These are phyloP conservation scores for Halenospora varia DNA, from an alignment of 495 filamentous ascomycete species.

Conservation along the genomic window DNA sequence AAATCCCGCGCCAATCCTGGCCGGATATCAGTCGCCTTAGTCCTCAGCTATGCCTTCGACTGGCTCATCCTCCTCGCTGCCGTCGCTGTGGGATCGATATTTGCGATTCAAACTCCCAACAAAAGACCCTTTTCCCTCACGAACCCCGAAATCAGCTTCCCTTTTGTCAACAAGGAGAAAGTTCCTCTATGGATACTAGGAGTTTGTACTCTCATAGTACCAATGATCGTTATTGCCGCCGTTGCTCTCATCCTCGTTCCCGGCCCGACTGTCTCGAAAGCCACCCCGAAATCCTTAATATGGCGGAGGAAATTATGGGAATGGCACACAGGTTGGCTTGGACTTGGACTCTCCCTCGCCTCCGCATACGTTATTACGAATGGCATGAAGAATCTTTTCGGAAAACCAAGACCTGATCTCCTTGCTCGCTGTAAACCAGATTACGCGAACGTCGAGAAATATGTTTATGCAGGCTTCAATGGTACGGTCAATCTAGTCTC, in stretches of 20 bases:
- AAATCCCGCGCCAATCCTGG: conserved; percentile 10
- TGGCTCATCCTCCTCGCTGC: conserved; percentile 58
- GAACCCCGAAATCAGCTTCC: conserved; percentile 60
- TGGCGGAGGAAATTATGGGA: conserved; percentile 80
- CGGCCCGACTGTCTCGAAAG: conserved; percentile 60
- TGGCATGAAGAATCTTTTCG: conserved; percentile 80
- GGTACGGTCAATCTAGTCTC: conserved; percentile 50
- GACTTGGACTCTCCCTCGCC: conserved; percentile 62
- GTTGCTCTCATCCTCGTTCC: conserved; percentile 67
- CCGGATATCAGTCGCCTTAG: conserved; percentile 18
- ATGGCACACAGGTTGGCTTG: conserved; percentile 74
- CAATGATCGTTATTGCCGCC: conserved; percentile 61
- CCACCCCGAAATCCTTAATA: conserved; percentile 57
- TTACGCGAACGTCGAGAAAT: conserved; percentile 34
- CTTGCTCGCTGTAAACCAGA: conserved; percentile 65
- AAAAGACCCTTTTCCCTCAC: conserved; percentile 47
- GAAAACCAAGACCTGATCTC: conserved; percentile 81
- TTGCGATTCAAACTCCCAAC: conserved; percentile 51
- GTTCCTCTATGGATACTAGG: conserved; percentile 57
- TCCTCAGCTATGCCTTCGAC: conserved; percentile 54
- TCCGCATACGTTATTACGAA: conserved; percentile 74
- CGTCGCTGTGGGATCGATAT: conserved; percentile 25
- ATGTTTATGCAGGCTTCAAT: conserved; percentile 35
- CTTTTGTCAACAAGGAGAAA: conserved; percentile 69
- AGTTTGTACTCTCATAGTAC: conserved; percentile 52